Conservation (phyloP, 208 protist species). For the Acanthamoeba sp. region DNA sequence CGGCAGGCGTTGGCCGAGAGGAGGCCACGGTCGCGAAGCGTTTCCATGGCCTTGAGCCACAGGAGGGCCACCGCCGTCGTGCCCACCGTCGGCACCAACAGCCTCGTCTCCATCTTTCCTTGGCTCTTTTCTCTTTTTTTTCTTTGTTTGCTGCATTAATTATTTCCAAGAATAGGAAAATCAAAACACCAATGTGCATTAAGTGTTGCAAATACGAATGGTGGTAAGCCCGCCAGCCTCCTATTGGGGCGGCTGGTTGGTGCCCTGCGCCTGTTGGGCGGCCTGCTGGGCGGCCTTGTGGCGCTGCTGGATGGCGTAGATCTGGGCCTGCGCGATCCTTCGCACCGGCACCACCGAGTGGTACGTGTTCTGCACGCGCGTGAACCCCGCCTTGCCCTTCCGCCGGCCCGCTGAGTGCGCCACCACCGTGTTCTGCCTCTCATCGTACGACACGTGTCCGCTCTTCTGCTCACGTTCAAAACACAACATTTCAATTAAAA, state of each 20-base stretch:
- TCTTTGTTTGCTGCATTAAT: neutral
- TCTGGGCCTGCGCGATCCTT: conserved; percentile 19
- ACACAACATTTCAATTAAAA: no score
- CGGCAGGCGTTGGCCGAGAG: conserved; percentile 3
- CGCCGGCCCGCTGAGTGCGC: neutral
- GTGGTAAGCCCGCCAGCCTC: neutral
- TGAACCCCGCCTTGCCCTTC: conserved; percentile 17
- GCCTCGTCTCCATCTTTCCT: neutral
- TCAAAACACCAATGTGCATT: no score
- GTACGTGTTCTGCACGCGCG: conserved; percentile 30
- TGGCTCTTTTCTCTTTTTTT: no score
- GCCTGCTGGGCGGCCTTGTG: neutral
- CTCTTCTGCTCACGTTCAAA: neutral
- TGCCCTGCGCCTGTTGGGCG: neutral
- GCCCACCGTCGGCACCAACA: neutral
- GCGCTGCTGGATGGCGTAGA: neutral
- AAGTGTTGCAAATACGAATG: neutral
- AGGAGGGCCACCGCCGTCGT: neutral
- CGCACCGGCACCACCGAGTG: conserved; percentile 26
- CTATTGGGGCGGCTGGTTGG: neutral
- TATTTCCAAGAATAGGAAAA: no score
- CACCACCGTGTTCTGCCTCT: conserved; percentile 42
- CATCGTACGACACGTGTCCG: neutral
- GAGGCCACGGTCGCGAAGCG: neutral
- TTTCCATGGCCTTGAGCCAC: conserved; percentile 46